Conservation (phyloP, 106 monocot genomes). For the Posidonia australis region DNA sequence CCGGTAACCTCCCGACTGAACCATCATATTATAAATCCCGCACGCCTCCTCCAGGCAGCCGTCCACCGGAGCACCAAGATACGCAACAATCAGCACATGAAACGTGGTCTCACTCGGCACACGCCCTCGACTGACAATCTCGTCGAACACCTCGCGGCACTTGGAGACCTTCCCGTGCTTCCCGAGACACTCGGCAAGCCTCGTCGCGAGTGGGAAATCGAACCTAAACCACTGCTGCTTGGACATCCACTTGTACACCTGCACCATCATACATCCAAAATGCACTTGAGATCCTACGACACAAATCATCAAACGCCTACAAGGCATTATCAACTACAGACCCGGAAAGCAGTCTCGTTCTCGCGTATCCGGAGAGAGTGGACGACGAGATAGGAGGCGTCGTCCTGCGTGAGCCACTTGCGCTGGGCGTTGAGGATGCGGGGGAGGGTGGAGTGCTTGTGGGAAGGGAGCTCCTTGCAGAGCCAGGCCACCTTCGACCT, state of each 20-base stretch:
- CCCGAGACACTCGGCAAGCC: slow-evolving; percentile 72
- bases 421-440: slow-evolving; percentile 85
- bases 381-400: slow-evolving; percentile 55
- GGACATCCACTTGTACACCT: slow-evolving; percentile 92
- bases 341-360: slow-evolving; percentile 68
- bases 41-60: slow-evolving; percentile 79
- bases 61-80: slow-evolving; percentile 52
- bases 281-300: not conserved
- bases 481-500: slow-evolving; percentile 89
- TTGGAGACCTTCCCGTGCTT: slow-evolving; percentile 51
- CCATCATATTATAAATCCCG: slow-evolving; percentile 77
- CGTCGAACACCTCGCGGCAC: slow-evolving; percentile 72
- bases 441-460: slow-evolving; percentile 60
- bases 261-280: too few relatives aligned
- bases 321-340: slow-evolving; percentile 10
- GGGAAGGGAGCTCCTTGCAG: slow-evolving; percentile 84
- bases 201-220: slow-evolving; percentile 63
- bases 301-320: slow-evolving; percentile 29
- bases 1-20: slow-evolving; percentile 65
- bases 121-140: slow-evolving; percentile 57
- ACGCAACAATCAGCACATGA: slow-evolving; percentile 66
- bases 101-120: slow-evolving; percentile 83
- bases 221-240: slow-evolving; percentile 67
- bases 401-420: slow-evolving; percentile 85
- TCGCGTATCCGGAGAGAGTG: slow-evolving; percentile 86